These are phyloP conservation scores for Blastomyces gilchristii DNA, from an alignment of 2,329 filamentous ascomycete genomes.

Conservation along the genomic window DNA sequence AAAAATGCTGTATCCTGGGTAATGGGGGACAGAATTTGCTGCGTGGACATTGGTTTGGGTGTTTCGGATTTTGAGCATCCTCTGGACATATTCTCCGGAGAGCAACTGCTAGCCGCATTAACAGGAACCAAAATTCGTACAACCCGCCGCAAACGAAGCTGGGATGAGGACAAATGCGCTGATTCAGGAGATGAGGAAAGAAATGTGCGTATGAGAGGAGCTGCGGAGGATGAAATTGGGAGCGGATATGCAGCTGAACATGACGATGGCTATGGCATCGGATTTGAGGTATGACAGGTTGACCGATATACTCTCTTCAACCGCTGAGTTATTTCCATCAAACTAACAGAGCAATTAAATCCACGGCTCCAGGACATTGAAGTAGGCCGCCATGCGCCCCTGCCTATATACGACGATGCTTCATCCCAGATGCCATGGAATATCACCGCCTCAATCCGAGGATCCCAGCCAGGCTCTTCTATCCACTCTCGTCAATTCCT, in stretches of 20 bases:
- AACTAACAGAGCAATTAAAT: neutral
- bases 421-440: constrained; percentile 63
- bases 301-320: neutral
- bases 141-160: constrained; percentile 23
- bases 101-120: constrained; percentile 42
- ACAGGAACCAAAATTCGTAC: constrained; percentile 25
- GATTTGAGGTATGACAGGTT: constrained; percentile 25
- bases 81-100: constrained; percentile 50
- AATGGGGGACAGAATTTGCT: constrained; percentile 47
- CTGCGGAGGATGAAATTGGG: constrained; percentile 28
- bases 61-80: constrained; percentile 37
- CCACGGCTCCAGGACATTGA: constrained; percentile 44
- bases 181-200: constrained; percentile 19
- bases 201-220: constrained; percentile 31
- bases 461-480: constrained; percentile 40
- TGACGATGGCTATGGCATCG: constrained; percentile 27
- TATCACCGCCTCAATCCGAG: constrained; percentile 44
- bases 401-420: constrained; percentile 57
- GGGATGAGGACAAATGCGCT: constrained; percentile 19
- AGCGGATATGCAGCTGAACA: constrained; percentile 18
- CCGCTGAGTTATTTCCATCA: neutral
- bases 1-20: constrained; percentile 55
- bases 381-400: constrained; percentile 57
- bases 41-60: constrained; percentile 40
- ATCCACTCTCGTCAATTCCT: constrained; percentile 24